phyloP scores from a whole-genome alignment of 2,329 filamentous ascomycete species.

The Aspergillus sclerotialis region DNA sequence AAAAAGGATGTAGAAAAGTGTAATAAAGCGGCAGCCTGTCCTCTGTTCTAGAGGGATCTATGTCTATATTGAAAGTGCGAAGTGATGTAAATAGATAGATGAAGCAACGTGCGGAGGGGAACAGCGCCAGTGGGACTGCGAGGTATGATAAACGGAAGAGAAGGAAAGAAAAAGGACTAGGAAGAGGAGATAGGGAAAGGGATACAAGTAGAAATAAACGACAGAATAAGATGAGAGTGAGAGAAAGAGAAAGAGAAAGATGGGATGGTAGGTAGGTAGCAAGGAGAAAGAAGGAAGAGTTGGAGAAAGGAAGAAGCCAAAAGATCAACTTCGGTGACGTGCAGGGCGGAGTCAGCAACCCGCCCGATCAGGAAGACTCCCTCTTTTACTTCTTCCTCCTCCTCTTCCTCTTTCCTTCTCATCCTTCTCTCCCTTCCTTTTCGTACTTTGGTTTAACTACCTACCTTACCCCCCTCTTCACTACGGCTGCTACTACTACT shows the following conservation, averaged over 20 bases:
- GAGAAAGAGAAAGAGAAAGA: conserved; percentile 1
- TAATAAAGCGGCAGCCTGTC: no score
- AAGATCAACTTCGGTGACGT: conserved; percentile 1
- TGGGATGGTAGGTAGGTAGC: background rate
- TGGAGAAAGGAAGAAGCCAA: background rate
- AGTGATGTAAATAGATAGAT: background rate
- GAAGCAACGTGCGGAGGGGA: background rate
- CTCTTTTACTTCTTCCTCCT: conserved; percentile 1
- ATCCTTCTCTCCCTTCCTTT: background rate
- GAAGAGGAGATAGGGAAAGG: conserved; percentile 1
- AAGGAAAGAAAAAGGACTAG: conserved; percentile 1
- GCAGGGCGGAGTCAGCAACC: conserved; percentile 1
- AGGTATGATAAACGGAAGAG: background rate
- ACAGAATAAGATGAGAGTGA: background rate
- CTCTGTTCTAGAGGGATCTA: background rate
- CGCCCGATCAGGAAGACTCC: background rate
- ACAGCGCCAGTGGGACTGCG: background rate
- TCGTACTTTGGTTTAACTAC: background rate
- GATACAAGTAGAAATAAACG: background rate
- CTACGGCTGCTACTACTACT: background rate
- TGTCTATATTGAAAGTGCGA: background rate
- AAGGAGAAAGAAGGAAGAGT: background rate
- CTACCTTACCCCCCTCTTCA: background rate
- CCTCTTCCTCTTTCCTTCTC: conserved; percentile 4
- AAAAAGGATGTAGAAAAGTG: conserved; percentile 1